Evolutionary conservation across 257 asterid genomes (phyloP).

Genomic region (Thymus mandschuricus): DNA sequence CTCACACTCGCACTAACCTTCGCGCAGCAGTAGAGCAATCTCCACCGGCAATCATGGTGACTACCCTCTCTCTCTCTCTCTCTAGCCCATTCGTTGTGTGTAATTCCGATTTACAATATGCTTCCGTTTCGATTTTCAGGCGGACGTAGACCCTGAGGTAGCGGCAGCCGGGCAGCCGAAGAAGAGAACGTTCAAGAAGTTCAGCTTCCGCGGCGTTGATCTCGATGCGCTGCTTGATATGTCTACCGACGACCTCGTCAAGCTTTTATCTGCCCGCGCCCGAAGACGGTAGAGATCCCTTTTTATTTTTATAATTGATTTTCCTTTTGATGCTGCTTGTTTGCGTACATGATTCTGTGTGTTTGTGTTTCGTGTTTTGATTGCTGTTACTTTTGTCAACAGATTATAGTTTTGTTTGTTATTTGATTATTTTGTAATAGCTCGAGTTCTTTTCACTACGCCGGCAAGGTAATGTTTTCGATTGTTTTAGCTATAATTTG

Average conservation of each 20-base stretch:
- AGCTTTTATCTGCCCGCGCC: slow-evolving; percentile 72
- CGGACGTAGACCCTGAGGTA: slow-evolving; percentile 71
- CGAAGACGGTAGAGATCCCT: slow-evolving; percentile 56
- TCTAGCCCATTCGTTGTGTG: not conserved
- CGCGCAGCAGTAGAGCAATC: not conserved
- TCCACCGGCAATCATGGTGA: slow-evolving; percentile 36
- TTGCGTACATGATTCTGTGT: not conserved
- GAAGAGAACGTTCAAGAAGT: slow-evolving; percentile 92
- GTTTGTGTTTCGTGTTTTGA: not conserved
- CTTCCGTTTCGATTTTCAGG: slow-evolving; percentile 37
- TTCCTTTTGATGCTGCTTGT: not conserved
- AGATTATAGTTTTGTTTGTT: not conserved
- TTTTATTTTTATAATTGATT: too few species aligned
- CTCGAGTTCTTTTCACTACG: not conserved
- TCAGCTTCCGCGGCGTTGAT: slow-evolving; percentile 86
- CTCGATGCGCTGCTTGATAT: slow-evolving; percentile 90
- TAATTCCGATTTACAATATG: not conserved
- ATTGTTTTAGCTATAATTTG: not conserved
- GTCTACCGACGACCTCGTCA: slow-evolving; percentile 86
- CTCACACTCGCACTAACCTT: not conserved
- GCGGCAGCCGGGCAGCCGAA: slow-evolving; percentile 65
- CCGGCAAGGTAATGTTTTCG: too few species aligned
- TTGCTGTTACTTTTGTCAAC: not conserved
- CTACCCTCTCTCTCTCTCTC: not conserved
- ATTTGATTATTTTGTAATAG: not conserved